phyloP scores from a whole-genome alignment of 805 yeast species.

The Spathaspora girioi region DNA sequence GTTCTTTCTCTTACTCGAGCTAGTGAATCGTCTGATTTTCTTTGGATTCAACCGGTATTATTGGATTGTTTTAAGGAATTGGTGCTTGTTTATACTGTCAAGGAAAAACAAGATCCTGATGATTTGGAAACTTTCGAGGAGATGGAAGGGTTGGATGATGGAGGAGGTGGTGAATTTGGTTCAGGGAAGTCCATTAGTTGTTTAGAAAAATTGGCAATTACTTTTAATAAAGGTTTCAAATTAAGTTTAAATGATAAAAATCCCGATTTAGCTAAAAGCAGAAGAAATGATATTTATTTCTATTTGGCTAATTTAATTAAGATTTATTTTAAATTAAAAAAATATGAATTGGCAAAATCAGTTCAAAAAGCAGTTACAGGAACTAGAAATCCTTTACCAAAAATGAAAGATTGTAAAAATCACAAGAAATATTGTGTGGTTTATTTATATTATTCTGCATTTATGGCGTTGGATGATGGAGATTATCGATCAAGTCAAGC shows the following conservation, averaged over 20 bases:
- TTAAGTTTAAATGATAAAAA: slow-evolving; percentile 76
- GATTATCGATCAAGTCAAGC: slow-evolving; percentile 50
- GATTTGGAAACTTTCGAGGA: slow-evolving; percentile 13
- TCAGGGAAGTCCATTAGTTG: slow-evolving; percentile 15
- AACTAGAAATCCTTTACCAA: slow-evolving; percentile 51
- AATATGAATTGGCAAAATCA: slow-evolving; percentile 70
- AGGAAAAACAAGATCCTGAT: slow-evolving; percentile 24
- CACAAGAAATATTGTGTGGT: slow-evolving; percentile 48
- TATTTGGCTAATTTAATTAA: slow-evolving; percentile 68
- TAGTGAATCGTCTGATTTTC: slow-evolving; percentile 45
- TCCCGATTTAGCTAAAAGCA: slow-evolving; percentile 44
- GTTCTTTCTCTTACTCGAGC: slow-evolving; percentile 46
- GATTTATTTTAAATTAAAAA: slow-evolving; percentile 62
- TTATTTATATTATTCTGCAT: slow-evolving; percentile 67
- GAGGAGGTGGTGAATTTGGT: slow-evolving; percentile 13
- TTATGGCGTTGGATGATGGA: slow-evolving; percentile 61
- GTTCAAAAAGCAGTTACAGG: slow-evolving; percentile 66
- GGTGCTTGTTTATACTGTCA: slow-evolving; percentile 36
- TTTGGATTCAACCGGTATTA: slow-evolving; percentile 49
- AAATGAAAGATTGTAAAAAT: slow-evolving; percentile 32
- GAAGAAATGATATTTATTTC: slow-evolving; percentile 63
- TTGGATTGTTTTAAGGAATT: slow-evolving; percentile 39
- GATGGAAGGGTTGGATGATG: slow-evolving; percentile 15
- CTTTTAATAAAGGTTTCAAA: slow-evolving; percentile 71
- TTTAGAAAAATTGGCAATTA: slow-evolving; percentile 55